Percentiles rank a stretch among this genome's conserved stretches.
phyloP scores from a whole-genome alignment of 768 basidiomycete genomes.

The Leccinum subgranulosum region DNA sequence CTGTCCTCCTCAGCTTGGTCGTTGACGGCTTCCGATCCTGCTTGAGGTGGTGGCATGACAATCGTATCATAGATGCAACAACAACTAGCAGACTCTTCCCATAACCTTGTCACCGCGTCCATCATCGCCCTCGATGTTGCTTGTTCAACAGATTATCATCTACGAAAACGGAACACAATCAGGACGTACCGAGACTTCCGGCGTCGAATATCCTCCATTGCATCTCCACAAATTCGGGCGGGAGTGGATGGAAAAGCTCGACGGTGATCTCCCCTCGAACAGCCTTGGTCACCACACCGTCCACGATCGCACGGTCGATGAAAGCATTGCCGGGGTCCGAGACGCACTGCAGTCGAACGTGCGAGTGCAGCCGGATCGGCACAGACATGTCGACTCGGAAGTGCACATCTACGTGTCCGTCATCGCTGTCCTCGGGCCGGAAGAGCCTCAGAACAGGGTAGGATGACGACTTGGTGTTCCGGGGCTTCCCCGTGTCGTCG shows the following conservation, averaged over 20 bases:
- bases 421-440: constrained; percentile 23
- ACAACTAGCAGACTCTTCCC: constrained; percentile 39
- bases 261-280: constrained; percentile 53
- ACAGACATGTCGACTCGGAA: constrained; percentile 53
- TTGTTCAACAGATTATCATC: constrained; percentile 21
- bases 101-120: constrained; percentile 53
- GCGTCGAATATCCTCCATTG: constrained; percentile 66
- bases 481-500: constrained; percentile 55
- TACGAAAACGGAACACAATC: neutral
- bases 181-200: constrained; percentile 51
- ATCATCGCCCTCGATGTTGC: constrained; percentile 66
- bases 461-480: constrained; percentile 36
- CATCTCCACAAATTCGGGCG: constrained; percentile 57
- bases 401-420: constrained; percentile 44
- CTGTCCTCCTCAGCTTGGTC: neutral
- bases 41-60: constrained; percentile 21
- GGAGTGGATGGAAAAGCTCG: constrained; percentile 52
- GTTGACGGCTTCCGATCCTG: constrained; percentile 19
- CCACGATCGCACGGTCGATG: constrained; percentile 45
- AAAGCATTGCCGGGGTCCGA: constrained; percentile 52
- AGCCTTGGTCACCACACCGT: constrained; percentile 57
- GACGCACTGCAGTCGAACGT: constrained; percentile 58
- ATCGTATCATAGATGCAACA: constrained; percentile 53
- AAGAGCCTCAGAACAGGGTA: constrained; percentile 26
- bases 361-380: constrained; percentile 57